Conservation (phyloP, 805 yeast genomes). For the Kuraishia molischiana region DNA sequence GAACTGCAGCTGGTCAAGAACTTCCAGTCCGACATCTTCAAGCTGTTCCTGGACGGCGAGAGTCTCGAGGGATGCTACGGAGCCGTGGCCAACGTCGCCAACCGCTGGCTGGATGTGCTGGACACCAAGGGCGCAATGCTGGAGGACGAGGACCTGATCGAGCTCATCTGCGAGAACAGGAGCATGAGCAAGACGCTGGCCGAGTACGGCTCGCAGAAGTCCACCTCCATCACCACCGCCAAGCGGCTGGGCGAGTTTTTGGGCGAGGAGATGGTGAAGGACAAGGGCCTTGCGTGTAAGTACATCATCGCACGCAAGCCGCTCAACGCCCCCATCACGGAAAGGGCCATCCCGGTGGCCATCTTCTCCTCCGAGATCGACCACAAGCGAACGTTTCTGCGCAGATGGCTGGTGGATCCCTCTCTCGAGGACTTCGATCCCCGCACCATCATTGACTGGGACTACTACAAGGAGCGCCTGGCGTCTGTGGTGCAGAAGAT, state of each 20-base stretch:
- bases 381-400: constrained; percentile 62
- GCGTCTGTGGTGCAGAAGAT: constrained; percentile 92
- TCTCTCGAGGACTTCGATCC: constrained; percentile 77
- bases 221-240: constrained; percentile 95
- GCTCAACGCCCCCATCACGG: constrained; percentile 80
- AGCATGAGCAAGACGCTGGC: constrained; percentile 87
- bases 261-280: constrained; percentile 95
- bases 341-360: constrained; percentile 93
- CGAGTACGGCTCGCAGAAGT: constrained; percentile 85
- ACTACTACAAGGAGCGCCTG: constrained; percentile 79
- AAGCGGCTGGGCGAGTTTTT: constrained; percentile 85
- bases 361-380: constrained; percentile 76
- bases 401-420: constrained; percentile 82
- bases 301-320: constrained; percentile 86
- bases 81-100: constrained; percentile 88
- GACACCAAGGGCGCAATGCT: constrained; percentile 79
- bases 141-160: constrained; percentile 91
- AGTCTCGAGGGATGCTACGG: constrained; percentile 72
- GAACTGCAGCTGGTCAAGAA: constrained; percentile 88
- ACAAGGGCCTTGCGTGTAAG: constrained; percentile 91
- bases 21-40: constrained; percentile 91
- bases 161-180: constrained; percentile 91
- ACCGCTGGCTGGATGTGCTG: constrained; percentile 90
- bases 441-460: constrained; percentile 87
- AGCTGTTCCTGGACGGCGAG: constrained; percentile 79